Evolutionary conservation across 306 rosid genomes (phyloP).

Genomic region (Calophaca sinica): DNA sequence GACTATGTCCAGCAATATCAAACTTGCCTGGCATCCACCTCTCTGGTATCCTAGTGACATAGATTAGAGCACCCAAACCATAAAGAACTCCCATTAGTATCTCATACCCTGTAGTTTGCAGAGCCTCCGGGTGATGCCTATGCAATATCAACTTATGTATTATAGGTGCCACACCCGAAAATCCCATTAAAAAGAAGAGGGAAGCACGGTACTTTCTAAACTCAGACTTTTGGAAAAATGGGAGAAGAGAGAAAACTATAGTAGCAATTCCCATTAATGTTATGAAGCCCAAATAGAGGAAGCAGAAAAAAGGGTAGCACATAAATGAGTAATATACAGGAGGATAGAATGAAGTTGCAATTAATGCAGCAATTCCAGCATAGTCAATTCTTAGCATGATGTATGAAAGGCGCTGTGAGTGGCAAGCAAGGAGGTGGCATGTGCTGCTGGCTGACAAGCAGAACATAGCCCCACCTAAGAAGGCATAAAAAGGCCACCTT

Average conservation of each 20-base stretch:
- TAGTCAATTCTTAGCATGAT: slow-evolving; percentile 65
- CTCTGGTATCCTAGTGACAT: slow-evolving; percentile 64
- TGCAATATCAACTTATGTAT: slow-evolving; percentile 59
- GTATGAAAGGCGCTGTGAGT: slow-evolving; percentile 65
- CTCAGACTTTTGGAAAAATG: slow-evolving; percentile 53
- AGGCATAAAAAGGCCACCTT: slow-evolving; percentile 68
- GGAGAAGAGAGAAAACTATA: slow-evolving; percentile 56
- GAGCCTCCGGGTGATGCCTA: slow-evolving; percentile 54
- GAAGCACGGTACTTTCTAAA: slow-evolving; percentile 59
- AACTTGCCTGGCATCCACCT: slow-evolving; percentile 75
- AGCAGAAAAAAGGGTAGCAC: slow-evolving; percentile 66
- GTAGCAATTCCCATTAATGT: slow-evolving; percentile 58
- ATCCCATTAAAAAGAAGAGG: slow-evolving; percentile 66
- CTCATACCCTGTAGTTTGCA: slow-evolving; percentile 63
- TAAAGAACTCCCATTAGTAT: slow-evolving; percentile 65
- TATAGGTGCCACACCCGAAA: slow-evolving; percentile 62
- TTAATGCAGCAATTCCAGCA: slow-evolving; percentile 66
- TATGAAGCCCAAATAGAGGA: slow-evolving; percentile 64
- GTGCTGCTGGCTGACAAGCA: slow-evolving; percentile 72
- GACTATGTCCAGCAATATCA: slow-evolving; percentile 74
- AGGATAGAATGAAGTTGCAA: slow-evolving; percentile 71
- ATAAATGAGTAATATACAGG: slow-evolving; percentile 71
- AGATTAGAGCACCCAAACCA: slow-evolving; percentile 69
- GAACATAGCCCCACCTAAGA: slow-evolving; percentile 74
- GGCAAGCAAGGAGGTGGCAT: slow-evolving; percentile 70